These are phyloP conservation scores for Micromonas pusilla DNA, from an alignment of 139 green algal genomes.

Conservation along the genomic window DNA sequence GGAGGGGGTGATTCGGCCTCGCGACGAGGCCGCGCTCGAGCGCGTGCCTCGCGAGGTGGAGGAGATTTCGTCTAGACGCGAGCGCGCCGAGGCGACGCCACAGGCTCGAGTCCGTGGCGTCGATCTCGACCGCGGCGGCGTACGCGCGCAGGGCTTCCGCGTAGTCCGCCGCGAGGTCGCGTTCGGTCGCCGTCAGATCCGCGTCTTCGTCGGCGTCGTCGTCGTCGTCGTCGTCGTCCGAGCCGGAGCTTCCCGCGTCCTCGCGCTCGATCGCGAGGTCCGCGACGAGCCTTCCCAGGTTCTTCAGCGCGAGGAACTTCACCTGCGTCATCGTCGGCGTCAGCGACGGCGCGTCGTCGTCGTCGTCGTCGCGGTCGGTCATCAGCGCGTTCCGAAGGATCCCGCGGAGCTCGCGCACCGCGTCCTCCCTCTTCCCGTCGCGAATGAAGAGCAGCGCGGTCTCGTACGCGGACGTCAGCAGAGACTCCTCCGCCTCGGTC, in stretches of 20 bases:
- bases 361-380: background rate
- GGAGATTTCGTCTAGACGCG: background rate
- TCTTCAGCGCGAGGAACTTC: conserved; percentile 23
- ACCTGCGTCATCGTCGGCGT: background rate
- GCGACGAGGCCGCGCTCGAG: background rate
- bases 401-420: background rate
- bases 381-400: background rate
- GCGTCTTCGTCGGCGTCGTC: background rate
- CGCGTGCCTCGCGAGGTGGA: background rate
- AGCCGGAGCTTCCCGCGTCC: background rate
- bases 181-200: background rate
- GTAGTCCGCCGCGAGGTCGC: background rate
- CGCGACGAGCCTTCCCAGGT: conserved; percentile 11
- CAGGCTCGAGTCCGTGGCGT: background rate
- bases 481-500: conserved; percentile 15
- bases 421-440: background rate
- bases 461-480: conserved; percentile 7
- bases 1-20: background rate
- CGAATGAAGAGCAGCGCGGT: background rate
- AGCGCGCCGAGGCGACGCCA: background rate
- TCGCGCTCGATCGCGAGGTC: background rate
- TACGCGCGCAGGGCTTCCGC: background rate
- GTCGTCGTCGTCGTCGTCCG: background rate
- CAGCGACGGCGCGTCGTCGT: background rate
- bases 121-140: conserved; percentile 12